phyloP scores from a whole-genome alignment of 1,284 basidiomycete genomes.

The Meira nashicola region DNA sequence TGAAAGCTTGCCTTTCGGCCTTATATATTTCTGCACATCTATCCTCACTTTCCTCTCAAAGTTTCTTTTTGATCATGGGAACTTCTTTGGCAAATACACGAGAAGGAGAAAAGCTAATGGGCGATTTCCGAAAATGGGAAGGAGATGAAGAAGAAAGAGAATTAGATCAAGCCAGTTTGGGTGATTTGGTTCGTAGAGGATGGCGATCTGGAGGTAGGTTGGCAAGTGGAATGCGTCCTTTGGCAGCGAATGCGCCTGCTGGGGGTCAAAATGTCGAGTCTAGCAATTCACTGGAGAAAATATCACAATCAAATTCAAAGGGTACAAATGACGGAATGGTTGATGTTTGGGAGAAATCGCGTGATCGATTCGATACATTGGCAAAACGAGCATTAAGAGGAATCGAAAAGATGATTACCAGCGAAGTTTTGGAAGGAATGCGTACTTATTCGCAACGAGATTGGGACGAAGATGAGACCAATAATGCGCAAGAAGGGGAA shows the following conservation, averaged over 20 bases:
- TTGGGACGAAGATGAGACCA: conserved; percentile 5
- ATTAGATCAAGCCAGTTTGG: conserved; percentile 41
- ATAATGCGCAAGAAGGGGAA: neutral
- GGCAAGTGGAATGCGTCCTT: conserved; percentile 5
- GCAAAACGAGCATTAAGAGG: conserved; percentile 16
- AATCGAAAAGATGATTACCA: conserved; percentile 32
- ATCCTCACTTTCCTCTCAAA: conserved; percentile 31
- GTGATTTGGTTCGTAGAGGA: conserved; percentile 24
- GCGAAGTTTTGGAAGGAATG: conserved; percentile 36
- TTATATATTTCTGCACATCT: conserved; percentile 32
- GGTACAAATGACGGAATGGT: neutral
- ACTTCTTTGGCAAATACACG: conserved; percentile 22
- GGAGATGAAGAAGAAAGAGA: conserved; percentile 24
- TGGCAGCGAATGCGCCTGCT: conserved; percentile 2
- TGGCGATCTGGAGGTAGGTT: conserved; percentile 1
- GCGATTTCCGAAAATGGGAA: conserved; percentile 14
- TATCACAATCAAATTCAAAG: neutral
- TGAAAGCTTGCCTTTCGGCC: conserved; percentile 42
- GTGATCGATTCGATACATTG: conserved; percentile 27
- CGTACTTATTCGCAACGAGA: conserved; percentile 19
- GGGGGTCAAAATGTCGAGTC: no score
- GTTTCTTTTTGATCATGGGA: conserved; percentile 37
- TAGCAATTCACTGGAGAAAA: neutral
- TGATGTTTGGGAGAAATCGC: conserved; percentile 28
- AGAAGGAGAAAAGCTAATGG: conserved; percentile 19